Conservation (phyloP, 805 yeast genomes). For the Saturnispora sekii region DNA sequence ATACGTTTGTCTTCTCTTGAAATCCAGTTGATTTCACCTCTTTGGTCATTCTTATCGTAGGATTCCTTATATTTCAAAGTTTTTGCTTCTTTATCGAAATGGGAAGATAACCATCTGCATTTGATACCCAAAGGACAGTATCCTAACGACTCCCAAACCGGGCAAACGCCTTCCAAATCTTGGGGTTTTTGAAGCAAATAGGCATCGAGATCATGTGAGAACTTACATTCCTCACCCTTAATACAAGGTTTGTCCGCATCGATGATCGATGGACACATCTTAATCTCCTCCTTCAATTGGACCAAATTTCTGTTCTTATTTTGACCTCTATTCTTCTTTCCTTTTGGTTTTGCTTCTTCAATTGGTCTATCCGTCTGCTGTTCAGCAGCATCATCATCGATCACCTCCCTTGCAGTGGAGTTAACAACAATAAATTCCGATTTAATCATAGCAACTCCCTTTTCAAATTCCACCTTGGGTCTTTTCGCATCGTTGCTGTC, state of each 20-base stretch:
- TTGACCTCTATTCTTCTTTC: conserved; percentile 42
- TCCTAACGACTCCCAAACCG: conserved; percentile 74
- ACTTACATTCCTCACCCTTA: conserved; percentile 68
- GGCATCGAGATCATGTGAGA: conserved; percentile 59
- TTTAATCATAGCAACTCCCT: conserved; percentile 72
- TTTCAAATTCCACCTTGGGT: conserved; percentile 1
- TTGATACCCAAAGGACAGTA: conserved; percentile 87
- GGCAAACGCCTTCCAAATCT: conserved; percentile 74
- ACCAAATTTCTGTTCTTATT: conserved; percentile 71
- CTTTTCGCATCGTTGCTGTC: conserved; percentile 6
- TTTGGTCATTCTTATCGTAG: conserved; percentile 18
- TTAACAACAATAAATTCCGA: conserved; percentile 48
- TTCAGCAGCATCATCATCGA: conserved; percentile 41
- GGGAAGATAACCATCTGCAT: conserved; percentile 83
- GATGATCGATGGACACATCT: conserved; percentile 54
- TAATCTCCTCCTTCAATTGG: conserved; percentile 54
- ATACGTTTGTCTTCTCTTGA: conserved; percentile 33
- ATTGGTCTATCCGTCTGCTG: conserved; percentile 21
- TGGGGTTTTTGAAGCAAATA: conserved; percentile 58
- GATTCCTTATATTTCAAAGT: conserved; percentile 38
- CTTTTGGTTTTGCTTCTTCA: conserved; percentile 21
- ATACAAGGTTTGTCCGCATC: conserved; percentile 51
- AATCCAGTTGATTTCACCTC: conserved; percentile 58
- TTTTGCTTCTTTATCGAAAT: conserved; percentile 40
- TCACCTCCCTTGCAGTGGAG: conserved; percentile 6